A percentile compares a stretch with the other conserved stretches of the same genome.
These are phyloP conservation scores for Hortaea werneckii DNA, from an alignment of 2,329 filamentous ascomycete genomes.

Conservation along the genomic window DNA sequence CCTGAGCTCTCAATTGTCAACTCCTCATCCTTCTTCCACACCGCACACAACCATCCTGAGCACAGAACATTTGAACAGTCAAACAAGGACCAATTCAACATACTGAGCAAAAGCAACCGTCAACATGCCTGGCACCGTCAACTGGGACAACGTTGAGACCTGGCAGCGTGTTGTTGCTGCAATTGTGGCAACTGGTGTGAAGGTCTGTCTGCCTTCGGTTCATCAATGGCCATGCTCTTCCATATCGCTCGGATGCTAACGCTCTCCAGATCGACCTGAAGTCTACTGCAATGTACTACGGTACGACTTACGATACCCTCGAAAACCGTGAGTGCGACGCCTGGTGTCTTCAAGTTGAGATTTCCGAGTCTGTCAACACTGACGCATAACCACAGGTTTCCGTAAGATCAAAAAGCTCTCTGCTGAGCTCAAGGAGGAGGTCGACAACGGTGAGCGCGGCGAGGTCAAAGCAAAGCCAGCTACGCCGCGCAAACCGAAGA, in stretches of 20 bases:
- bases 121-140: constrained; percentile 11
- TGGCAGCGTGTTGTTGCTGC: constrained; percentile 32
- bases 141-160: constrained; percentile 28
- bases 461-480: constrained; percentile 13
- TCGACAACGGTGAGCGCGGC: constrained; percentile 14
- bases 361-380: background rate
- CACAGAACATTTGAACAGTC: background rate
- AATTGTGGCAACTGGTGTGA: constrained; percentile 28
- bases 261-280: constrained; percentile 33
- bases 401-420: constrained; percentile 36
- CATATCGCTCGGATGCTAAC: background rate
- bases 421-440: constrained; percentile 16
- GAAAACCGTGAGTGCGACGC: constrained; percentile 27
- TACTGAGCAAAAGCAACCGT: background rate
- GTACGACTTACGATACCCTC: constrained; percentile 39
- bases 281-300: constrained; percentile 35
- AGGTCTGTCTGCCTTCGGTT: constrained; percentile 15
- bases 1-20: background rate
- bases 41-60: background rate
- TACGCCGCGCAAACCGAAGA: constrained; percentile 16
- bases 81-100: background rate
- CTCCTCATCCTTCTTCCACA: background rate
- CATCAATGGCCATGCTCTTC: background rate
- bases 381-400: constrained; percentile 19
- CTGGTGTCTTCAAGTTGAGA: no score